A percentile compares a stretch with the other conserved stretches of the same genome.
These are phyloP conservation scores for Chenopodium formosanum DNA, from an alignment of 148 eudicot species.

Conservation along the genomic window DNA sequence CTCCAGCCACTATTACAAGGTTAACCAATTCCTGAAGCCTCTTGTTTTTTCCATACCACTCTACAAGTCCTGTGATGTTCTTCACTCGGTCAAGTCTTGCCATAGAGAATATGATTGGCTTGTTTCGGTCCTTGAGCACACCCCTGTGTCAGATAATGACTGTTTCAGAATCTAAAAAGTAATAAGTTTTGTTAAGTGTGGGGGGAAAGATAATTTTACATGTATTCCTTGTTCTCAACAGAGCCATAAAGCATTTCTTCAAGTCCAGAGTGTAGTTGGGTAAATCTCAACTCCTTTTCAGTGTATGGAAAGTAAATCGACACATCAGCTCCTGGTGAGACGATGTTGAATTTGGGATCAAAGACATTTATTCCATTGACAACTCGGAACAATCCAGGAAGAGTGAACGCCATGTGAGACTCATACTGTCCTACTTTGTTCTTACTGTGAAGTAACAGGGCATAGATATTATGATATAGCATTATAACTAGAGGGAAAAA, in stretches of 20 bases:
- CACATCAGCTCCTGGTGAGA: conserved; percentile 91
- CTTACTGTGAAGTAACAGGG: conserved; percentile 48
- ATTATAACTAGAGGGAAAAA: neutral
- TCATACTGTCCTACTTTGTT: conserved; percentile 95
- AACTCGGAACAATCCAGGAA: conserved; percentile 93
- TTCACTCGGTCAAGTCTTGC: conserved; percentile 91
- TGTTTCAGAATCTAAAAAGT: neutral
- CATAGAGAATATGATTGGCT: conserved; percentile 94
- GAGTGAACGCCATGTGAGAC: conserved; percentile 84
- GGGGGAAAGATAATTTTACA: conserved; percentile 40
- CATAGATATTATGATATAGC: neutral
- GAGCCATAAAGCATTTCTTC: conserved; percentile 81
- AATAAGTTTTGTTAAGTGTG: neutral
- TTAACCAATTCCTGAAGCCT: conserved; percentile 72
- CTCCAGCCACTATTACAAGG: conserved; percentile 96
- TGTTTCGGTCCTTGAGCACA: conserved; percentile 71
- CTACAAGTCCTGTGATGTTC: conserved; percentile 92
- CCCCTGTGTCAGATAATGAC: conserved; percentile 40
- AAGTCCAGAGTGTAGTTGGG: conserved; percentile 72
- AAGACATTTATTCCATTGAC: conserved; percentile 91
- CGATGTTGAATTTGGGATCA: conserved; percentile 96
- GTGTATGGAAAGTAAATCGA: conserved; percentile 79
- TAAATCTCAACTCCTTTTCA: conserved; percentile 69
- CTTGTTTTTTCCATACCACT: conserved; percentile 79
- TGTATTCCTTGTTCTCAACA: conserved; percentile 73